Base-by-base conservation (phyloP, 2,329 filamentous ascomycete species). In the Trichoderma oligosporum region DNA sequence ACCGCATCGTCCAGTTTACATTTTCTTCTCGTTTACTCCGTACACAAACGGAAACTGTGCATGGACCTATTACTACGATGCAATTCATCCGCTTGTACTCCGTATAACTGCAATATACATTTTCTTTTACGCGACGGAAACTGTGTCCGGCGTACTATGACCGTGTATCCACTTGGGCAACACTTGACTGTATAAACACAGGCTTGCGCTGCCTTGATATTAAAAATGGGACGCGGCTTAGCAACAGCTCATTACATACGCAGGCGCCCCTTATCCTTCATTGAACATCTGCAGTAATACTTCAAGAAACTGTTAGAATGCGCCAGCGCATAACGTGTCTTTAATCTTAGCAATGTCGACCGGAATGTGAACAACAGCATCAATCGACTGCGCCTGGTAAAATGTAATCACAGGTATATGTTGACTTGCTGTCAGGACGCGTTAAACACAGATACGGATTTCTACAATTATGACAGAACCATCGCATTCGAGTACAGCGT, bases 401-500 rank as follows among this genome's bases (percentile, higher is more conserved):
- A 16, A 72, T 84, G 2, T 82, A 82, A 2, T 83, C 81, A 0
- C 80, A 85, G 53, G 81, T 75, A 0, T 82, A 85, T 67, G 66
- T 86, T n/a, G 82, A 86, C 64, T 71, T 86, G 1, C 75, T 74
- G 42, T 74, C 76, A 81, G 0, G 71, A 71, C 4, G 77, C 71
- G 2, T 77, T 84, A 24, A 85, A 85, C 62, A 81, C 81, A 2
- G 79, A 85, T 57, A 85, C 82, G 7, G 80, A 84, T 60, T 76
- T 79, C 64, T 86, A 86, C 68, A 79, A 84, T 61, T 86, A 86
- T 64, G 68, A 81, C 58, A 75, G 76, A 12, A 65, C 63, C 1
- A 67, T 76, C 11, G 76, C 82, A 0, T 85, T 84, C 67, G 75
- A 85, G 65, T 71, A 74, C 22, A 73, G 71, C 1, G 83, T 7